phyloP scores from a whole-genome alignment of 768 basidiomycete genomes.

The Mycena rosella region DNA sequence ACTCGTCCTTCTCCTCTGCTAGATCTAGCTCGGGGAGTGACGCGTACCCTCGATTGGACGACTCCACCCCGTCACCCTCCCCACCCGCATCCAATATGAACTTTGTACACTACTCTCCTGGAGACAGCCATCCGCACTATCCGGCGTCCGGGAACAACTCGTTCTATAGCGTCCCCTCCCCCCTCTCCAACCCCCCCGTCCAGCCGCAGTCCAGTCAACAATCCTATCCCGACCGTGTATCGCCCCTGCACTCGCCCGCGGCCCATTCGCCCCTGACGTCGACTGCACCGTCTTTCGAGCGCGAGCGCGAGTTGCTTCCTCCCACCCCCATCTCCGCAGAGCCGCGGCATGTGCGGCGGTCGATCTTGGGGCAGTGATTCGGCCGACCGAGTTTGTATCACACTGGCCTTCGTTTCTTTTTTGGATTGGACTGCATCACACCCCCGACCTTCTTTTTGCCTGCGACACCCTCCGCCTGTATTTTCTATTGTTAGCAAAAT shows the following conservation, averaged over 20 bases:
- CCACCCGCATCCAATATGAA: slow-evolving; percentile 67
- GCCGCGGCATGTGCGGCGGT: slow-evolving; percentile 49
- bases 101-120: slow-evolving; percentile 70
- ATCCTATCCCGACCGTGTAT: slow-evolving; percentile 51
- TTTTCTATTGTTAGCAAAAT: slow-evolving; percentile 21
- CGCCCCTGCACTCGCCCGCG: slow-evolving; percentile 43
- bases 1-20: slow-evolving; percentile 63
- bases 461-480: slow-evolving; percentile 19
- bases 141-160: slow-evolving; percentile 43
- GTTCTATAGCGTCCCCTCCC: slow-evolving; percentile 68
- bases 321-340: slow-evolving; percentile 61
- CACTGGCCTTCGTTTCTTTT: background rate
- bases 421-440: slow-evolving; percentile 22
- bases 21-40: slow-evolving; percentile 70
- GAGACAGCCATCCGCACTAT: slow-evolving; percentile 52
- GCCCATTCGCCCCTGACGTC: slow-evolving; percentile 55
- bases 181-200: slow-evolving; percentile 59
- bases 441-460: slow-evolving; percentile 13
- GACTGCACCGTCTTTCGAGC: slow-evolving; percentile 65
- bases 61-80: slow-evolving; percentile 74
- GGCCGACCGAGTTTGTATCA: background rate
- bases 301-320: slow-evolving; percentile 66
- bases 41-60: slow-evolving; percentile 62
- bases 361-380: slow-evolving; percentile 52
- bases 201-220: slow-evolving; percentile 44